Base-by-base conservation (phyloP, 108 stramenopile genomes). In the Bacterosira constricta region DNA sequence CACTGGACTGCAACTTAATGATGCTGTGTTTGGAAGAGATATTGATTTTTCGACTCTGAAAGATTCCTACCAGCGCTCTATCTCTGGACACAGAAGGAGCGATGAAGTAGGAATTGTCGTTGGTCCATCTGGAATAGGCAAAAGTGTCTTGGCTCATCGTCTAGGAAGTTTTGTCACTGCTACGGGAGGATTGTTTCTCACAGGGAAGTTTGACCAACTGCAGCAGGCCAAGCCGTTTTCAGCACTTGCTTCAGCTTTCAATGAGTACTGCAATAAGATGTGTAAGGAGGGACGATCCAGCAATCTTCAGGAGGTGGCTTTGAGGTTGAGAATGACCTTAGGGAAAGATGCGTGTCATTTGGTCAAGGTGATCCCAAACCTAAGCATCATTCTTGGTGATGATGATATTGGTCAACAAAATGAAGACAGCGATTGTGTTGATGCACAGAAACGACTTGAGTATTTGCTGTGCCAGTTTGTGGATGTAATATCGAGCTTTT, bases 171-270 rank as follows among this genome's bases (percentile, higher is more conserved):
- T 37, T 30, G 37, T 35, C 37, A 41, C 39, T 1, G 53, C 30
- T 15, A 25, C 41, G 12, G 73, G 73, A 12, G 73, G 56, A 4
- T 31, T 67, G 1, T 75, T 75, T 30, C 18, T 74, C 13, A 31
- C 42, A 4, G 73, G 63, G 1, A 75, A 75, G 35, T 75, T 74
- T 47, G 63, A 75, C 31, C 59, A 51, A 49, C 66, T 68, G 32
- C 54, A 57, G 34, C 63, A 57, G 35, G 31, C 41, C 15, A 68
- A 66, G 11, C 73, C 73, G 25, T 68, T 75, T 32, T 67, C 66
- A 15, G 73, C 73, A 23, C 25, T 75, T n/a, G 50, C 52, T n/a
- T 49, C 47, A 12, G 73, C 73, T 27, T 75, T 75, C 61, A 59
- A 66, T 57, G 65, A 49, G 3, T 75, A 63, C 56, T 72, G 51